phyloP scores from a whole-genome alignment of 1,284 basidiomycete species.

The Cutaneotrichosporon curvatum region DNA sequence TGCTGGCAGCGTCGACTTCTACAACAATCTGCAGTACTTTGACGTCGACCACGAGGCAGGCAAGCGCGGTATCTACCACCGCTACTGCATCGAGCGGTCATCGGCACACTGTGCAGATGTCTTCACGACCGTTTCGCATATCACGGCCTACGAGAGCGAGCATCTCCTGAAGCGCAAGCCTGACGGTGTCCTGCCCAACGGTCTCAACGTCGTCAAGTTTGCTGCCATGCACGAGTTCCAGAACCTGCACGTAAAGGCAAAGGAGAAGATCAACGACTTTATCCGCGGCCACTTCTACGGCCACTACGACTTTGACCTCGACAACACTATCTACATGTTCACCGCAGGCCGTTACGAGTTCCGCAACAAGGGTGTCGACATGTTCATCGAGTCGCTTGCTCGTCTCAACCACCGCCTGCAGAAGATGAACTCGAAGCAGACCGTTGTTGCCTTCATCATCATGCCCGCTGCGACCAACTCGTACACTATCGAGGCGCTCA shows the following conservation, averaged over 20 bases:
- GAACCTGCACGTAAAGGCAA: constrained; percentile 84
- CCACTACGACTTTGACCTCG: constrained; percentile 89
- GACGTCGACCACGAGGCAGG: constrained; percentile 99
- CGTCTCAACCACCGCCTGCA: constrained; percentile 84
- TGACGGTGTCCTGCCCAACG: constrained; percentile 96
- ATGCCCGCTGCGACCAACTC: constrained; percentile 95
- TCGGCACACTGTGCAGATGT: constrained; percentile 93
- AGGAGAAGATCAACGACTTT: constrained; percentile 97
- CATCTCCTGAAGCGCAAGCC: constrained; percentile 92
- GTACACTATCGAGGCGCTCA: constrained; percentile 95
- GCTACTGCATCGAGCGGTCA: constrained; percentile 93
- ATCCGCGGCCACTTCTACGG: constrained; percentile 97
- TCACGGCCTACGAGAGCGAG: constrained; percentile 94
- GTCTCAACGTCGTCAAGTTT: constrained; percentile 95
- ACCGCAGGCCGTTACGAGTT: constrained; percentile 99
- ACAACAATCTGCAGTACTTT: constrained; percentile 99
- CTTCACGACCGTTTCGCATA: constrained; percentile 95
- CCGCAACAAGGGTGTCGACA: constrained; percentile 97
- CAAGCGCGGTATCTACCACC: constrained; percentile 83
- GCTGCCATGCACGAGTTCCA: constrained; percentile 95
- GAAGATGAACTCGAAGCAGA: constrained; percentile 67
- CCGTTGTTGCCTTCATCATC: constrained; percentile 96
- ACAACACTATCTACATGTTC: constrained; percentile 97
- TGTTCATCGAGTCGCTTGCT: constrained; percentile 96
- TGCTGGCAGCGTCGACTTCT: constrained; percentile 95